Evolutionary conservation across 805 yeast genomes (phyloP), one percentile per base, ranked within the genome.

Genomic region (Saccharomycopsis sp.): DNA sequence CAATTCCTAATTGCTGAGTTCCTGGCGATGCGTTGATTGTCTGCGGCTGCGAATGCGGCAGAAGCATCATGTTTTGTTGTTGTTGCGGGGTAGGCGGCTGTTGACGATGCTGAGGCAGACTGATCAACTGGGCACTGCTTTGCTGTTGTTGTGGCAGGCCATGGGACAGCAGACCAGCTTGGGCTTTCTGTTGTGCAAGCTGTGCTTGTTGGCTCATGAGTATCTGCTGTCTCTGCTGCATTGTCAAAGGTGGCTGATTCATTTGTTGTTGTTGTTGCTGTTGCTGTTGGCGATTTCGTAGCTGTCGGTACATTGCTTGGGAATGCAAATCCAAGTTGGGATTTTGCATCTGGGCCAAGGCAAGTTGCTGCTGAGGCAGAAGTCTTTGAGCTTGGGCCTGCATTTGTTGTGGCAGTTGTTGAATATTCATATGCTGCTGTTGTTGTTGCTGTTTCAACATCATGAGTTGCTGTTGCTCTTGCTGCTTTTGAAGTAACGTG

Each of bases 391-490:
- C 12, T 17, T 23, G 30, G n/a, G 10, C 38, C 15, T 17, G 38
- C 9, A 4, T n/a, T 16, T 35, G 36, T 30, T 41, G 43, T 16
- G 15, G 36, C 26, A 4, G 16, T 6, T 30, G 30, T 10, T 27
- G 36, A n/a, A 19, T 12, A 10, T 41, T 40, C 23, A 18, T 31
- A 8, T 34, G 43, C n/a, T 34, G 39, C 6, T 10, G 23, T 4
- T 34, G 38, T 31, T 41, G 31, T 53, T 51, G 23, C 66, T 55
- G 7, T 12, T 29, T 44, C 19, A 41, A 46, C 21, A 33, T 22
- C 23, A 34, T 13, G 21, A 37, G 41, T 34, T 30, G 15, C 26
- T 44, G 48, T 13, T 43, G 45, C 10, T 38, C 35, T 25, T 45
- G 41, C 19, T 41, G 43, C 9, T 38, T 40, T 23, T 40, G 45